These are phyloP conservation scores for Mycosarcoma maydis DNA, from an alignment of 1,284 basidiomycete species.

Conservation along the genomic window DNA sequence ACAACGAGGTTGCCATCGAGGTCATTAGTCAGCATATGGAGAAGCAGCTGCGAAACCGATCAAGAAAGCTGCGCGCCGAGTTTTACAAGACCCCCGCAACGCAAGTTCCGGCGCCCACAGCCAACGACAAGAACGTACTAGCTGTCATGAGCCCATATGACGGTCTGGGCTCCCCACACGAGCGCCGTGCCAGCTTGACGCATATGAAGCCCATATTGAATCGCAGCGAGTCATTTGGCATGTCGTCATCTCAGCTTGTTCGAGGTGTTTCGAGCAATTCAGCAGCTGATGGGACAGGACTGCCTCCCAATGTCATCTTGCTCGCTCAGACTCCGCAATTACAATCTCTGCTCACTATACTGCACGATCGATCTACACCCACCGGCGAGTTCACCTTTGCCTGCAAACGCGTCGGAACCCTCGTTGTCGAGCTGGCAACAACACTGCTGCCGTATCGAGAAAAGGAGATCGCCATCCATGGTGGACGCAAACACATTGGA, in stretches of 20 bases:
- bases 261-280: constrained; percentile 15
- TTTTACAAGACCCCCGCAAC: constrained; percentile 50
- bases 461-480: constrained; percentile 73
- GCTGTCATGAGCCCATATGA: constrained; percentile 32
- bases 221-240: constrained; percentile 17
- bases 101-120: background rate
- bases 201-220: constrained; percentile 16
- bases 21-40: constrained; percentile 90
- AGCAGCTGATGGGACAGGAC: constrained; percentile 19
- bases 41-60: constrained; percentile 73
- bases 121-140: background rate
- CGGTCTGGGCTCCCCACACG: constrained; percentile 22
- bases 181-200: constrained; percentile 21
- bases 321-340: constrained; percentile 84
- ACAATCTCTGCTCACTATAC: constrained; percentile 75
- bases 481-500: constrained; percentile 76
- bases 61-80: constrained; percentile 45
- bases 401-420: constrained; percentile 82
- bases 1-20: constrained; percentile 77
- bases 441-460: constrained; percentile 78
- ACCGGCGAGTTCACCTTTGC: constrained; percentile 86
- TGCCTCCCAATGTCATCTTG: constrained; percentile 73
- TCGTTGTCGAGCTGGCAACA: constrained; percentile 85
- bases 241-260: constrained; percentile 2
- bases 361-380: constrained; percentile 76